phyloP scores from a whole-genome alignment of 371 early-diverging fungal genomes.

The Conidiobolus coronatus region DNA sequence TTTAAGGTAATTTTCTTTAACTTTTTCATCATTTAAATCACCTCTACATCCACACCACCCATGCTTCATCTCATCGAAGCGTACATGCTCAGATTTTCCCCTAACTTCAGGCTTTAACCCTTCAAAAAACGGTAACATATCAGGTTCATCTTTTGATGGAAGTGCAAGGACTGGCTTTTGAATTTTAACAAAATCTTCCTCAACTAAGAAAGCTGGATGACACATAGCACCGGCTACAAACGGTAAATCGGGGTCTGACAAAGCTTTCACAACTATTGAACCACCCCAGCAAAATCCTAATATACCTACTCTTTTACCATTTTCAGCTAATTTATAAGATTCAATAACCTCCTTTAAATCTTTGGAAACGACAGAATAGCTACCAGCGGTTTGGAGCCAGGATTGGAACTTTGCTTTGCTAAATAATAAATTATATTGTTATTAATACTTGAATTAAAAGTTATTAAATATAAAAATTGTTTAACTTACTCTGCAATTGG shows the following conservation, averaged over 20 bases:
- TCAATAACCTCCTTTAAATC: neutral
- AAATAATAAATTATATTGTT: too few species aligned
- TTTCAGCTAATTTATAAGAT: neutral
- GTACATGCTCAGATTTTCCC: too few species aligned
- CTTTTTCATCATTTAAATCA: too few species aligned
- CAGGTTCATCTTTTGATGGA: conserved; percentile 36
- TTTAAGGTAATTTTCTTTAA: too few species aligned
- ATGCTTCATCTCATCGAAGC: too few species aligned
- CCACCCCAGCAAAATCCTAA: conserved; percentile 6
- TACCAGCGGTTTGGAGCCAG: too few species aligned
- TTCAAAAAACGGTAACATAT: conserved; percentile 11
- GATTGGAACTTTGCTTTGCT: too few species aligned
- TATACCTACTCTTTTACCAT: neutral
- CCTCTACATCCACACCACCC: too few species aligned
- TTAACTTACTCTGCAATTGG: conserved; percentile 5
- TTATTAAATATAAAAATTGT: too few species aligned
- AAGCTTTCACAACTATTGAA: neutral
- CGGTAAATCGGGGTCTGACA: conserved; percentile 3
- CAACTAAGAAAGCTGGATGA: conserved; percentile 30
- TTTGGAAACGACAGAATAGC: neutral
- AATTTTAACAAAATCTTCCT: conserved; percentile 22
- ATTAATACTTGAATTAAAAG: too few species aligned
- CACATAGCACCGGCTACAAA: conserved; percentile 23
- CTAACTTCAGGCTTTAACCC: too few species aligned
- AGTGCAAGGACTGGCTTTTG: conserved; percentile 27